Evolutionary conservation across 2,329 filamentous ascomycete genomes (phyloP), one percentile per base, ranked within the genome.

Genomic region (Polytolypa hystricis): DNA sequence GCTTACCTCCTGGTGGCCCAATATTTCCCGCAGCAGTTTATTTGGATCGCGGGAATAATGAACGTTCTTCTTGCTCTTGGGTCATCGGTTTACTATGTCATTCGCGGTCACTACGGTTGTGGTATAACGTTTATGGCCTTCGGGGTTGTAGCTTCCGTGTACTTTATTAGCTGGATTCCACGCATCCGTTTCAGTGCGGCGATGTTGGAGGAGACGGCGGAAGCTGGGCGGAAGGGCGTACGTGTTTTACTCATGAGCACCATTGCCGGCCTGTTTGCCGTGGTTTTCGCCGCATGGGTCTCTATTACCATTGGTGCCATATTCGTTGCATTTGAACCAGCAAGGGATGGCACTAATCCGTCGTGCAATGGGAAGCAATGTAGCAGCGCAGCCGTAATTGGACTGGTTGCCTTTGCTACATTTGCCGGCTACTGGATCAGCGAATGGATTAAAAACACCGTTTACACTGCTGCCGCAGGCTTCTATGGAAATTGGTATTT

Each of bases 401-500:
- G 87, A 0, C 63, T 95, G 19, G 66, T 93, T 4, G 83, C 81
- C 12, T 95, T 93, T 56, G 73, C 86, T 47, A 93, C 86, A 0
- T 95, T 96, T 51, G 80, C 86, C 36, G 84, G 79, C 61, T 95
- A 93, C 63, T 96, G 89, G 89, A 79, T 94, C 45, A 81, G 83
- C 2, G 89, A 96, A 57, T 89, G 82, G 72, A 65, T 95, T 49
- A 95, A 95, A 66, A 94, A 93, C 61, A 86, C 84, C 0, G 84
- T 94, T 31, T 86, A 96, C 55, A 81, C 81, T 2, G 86, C 78
- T 16, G 81, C 94, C 40, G 82, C 85, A 0, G 87, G 89, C 0
- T 79, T 94, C 0, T 95, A 93, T 50, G 87, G 85, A 1, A 81
- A 81, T 0, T 96, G 89, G 89, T 96, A 93, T 64, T 95, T 93